A percentile compares a stretch with the other conserved stretches of the same genome.
These are phyloP conservation scores for Mortierella sp. DNA, from an alignment of 371 early-diverging fungal genomes.

Conservation along the genomic window DNA sequence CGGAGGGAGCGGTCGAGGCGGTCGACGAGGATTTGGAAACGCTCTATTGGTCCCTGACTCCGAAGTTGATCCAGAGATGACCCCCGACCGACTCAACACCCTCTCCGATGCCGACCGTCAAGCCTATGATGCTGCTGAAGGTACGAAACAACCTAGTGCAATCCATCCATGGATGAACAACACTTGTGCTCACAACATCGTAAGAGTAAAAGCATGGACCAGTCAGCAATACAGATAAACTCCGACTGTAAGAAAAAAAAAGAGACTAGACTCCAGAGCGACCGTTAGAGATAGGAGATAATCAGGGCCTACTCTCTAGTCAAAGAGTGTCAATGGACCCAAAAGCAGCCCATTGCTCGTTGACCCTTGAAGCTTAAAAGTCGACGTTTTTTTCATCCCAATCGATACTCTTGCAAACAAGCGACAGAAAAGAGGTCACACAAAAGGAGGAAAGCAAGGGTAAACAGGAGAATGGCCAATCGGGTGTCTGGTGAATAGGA, in stretches of 20 bases:
- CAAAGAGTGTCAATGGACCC: not conserved
- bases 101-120: conserved; percentile 49
- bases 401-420: not conserved
- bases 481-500: not conserved
- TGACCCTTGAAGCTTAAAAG: not conserved
- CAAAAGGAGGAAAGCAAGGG: not conserved
- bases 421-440: not conserved
- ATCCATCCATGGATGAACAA: not conserved
- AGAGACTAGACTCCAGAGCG: not conserved
- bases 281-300: not conserved
- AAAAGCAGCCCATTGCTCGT: not conserved
- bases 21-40: conserved; percentile 22
- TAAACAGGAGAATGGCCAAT: not conserved
- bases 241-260: not conserved
- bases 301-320: not conserved
- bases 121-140: conserved; percentile 41
- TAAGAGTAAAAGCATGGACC: not conserved
- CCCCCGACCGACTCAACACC: conserved; percentile 31
- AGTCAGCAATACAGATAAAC: not conserved
- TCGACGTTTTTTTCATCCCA: not conserved
- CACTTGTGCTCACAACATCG: not conserved
- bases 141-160: conserved; percentile 10
- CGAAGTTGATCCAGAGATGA: conserved; percentile 35
- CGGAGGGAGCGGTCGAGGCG: conserved; percentile 10
- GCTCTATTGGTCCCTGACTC: conserved; percentile 8